Percentiles rank a stretch among this genome's conserved stretches.
These are phyloP conservation scores for Neofusicoccum cordaticola DNA, from an alignment of 2,329 filamentous ascomycete species.

Conservation along the genomic window DNA sequence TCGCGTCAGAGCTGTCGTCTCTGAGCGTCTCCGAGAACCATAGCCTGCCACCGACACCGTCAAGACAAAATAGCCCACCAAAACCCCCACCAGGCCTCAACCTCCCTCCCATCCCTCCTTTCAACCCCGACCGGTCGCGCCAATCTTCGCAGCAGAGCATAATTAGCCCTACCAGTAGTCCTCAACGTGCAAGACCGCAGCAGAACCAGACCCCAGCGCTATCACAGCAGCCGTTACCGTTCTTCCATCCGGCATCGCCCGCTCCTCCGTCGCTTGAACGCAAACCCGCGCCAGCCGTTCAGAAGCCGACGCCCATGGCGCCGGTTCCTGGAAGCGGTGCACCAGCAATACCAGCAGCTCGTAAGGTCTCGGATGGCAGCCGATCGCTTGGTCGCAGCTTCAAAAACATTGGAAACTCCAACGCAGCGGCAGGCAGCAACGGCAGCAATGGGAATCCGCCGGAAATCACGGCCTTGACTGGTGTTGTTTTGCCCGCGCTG, in stretches of 20 bases:
- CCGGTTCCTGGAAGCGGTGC: background rate
- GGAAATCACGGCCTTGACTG: constrained; percentile 81
- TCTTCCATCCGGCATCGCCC: constrained; percentile 19
- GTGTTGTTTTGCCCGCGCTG: constrained; percentile 88
- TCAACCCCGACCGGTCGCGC: constrained; percentile 25
- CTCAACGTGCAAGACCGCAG: background rate
- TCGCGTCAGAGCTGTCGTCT: background rate
- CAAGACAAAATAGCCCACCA: background rate
- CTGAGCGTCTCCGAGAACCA: background rate
- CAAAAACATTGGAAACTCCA: constrained; percentile 17
- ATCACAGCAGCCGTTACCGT: constrained; percentile 33
- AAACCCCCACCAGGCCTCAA: constrained; percentile 1
- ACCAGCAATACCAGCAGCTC: constrained; percentile 9
- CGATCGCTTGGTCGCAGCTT: constrained; percentile 14
- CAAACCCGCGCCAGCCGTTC: background rate
- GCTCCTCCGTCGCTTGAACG: background rate
- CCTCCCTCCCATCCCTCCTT: constrained; percentile 36
- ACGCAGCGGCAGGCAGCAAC: background rate
- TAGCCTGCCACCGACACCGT: background rate
- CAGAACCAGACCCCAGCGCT: constrained; percentile 23
- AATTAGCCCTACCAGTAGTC: background rate
- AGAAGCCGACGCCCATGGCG: background rate
- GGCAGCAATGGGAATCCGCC: constrained; percentile 37
- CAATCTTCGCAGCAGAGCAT: constrained; percentile 16
- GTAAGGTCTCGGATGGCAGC: constrained; percentile 4